Percentiles rank a stretch among this genome's conserved stretches.
phyloP scores from a whole-genome alignment of 345 rosid genomes.

The Corymbia maculata region DNA sequence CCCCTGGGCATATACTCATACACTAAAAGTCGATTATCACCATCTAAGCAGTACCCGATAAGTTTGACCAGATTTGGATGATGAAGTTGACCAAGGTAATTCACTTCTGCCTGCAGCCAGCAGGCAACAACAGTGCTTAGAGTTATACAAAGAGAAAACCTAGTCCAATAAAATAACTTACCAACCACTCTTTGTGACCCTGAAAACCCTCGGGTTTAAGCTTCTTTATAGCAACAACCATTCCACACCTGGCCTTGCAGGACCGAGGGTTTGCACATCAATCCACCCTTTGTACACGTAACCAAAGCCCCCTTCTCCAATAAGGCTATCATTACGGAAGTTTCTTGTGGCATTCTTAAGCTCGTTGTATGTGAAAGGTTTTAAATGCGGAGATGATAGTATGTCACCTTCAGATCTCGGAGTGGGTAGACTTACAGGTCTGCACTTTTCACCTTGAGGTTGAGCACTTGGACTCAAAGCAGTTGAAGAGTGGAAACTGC shows the following conservation, averaged over 20 bases:
- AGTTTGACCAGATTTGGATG: slow-evolving; percentile 77
- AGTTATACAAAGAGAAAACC: neutral
- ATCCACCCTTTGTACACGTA: slow-evolving; percentile 78
- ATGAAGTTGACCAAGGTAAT: slow-evolving; percentile 60
- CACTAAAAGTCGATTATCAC: slow-evolving; percentile 63
- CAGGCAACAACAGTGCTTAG: neutral
- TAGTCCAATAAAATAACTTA: slow-evolving; percentile 9
- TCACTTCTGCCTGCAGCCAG: slow-evolving; percentile 55
- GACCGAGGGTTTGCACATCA: slow-evolving; percentile 24
- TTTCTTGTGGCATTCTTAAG: slow-evolving; percentile 55
- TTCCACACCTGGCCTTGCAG: slow-evolving; percentile 36
- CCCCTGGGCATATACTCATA: slow-evolving; percentile 80
- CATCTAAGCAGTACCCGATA: slow-evolving; percentile 63
- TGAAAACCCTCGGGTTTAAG: slow-evolving; percentile 64
- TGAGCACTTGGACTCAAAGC: slow-evolving; percentile 5
- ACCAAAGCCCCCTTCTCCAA: slow-evolving; percentile 96
- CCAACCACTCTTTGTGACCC: slow-evolving; percentile 94
- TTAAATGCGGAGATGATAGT: slow-evolving; percentile 35
- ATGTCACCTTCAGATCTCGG: slow-evolving; percentile 36
- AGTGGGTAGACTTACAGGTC: slow-evolving; percentile 7
- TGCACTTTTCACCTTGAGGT: slow-evolving; percentile 3
- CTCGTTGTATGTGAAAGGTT: slow-evolving; percentile 46
- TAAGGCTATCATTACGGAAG: slow-evolving; percentile 45
- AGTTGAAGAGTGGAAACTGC: slow-evolving; percentile 4
- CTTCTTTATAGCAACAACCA: slow-evolving; percentile 64